Evolutionary conservation across 257 asterid species (phyloP).

Genomic region (Osmanthus fragrans): DNA sequence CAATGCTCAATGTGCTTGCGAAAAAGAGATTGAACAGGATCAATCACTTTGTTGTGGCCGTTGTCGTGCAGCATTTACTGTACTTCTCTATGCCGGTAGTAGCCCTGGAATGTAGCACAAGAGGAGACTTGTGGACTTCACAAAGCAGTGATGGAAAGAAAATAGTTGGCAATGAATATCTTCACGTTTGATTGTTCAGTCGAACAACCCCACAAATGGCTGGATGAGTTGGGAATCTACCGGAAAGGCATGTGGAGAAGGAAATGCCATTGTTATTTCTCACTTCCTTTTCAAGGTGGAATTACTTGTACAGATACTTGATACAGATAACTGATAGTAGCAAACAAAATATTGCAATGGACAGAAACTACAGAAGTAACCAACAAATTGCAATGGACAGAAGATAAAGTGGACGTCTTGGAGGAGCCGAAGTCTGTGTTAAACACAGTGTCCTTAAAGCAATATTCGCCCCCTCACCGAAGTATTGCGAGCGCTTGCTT

Average conservation of each 20-base stretch:
- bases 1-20: too few species aligned
- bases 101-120: slow-evolving; percentile 31
- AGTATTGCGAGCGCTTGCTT: too few species aligned
- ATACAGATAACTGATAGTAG: too few species aligned
- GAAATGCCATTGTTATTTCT: slow-evolving; percentile 31
- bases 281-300: slow-evolving; percentile 27
- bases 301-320: too few species aligned
- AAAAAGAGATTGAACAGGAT: too few species aligned
- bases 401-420: too few species aligned
- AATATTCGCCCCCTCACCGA: too few species aligned
- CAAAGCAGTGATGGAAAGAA: slow-evolving; percentile 42
- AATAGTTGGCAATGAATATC: slow-evolving; percentile 28
- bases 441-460: too few species aligned
- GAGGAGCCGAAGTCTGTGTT: too few species aligned
- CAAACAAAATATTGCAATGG: too few species aligned
- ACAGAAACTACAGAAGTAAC: too few species aligned
- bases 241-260: slow-evolving; percentile 44
- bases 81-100: slow-evolving; percentile 33
- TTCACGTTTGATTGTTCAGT: slow-evolving; percentile 30
- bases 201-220: slow-evolving; percentile 38
- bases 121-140: slow-evolving; percentile 28
- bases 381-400: too few species aligned
- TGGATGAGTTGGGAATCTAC: slow-evolving; percentile 31
- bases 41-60: slow-evolving; percentile 29
- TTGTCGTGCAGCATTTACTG: slow-evolving; percentile 33